phyloP scores from a whole-genome alignment of 139 green algal species.

The Auxenochlorella pyrenoidosa region DNA sequence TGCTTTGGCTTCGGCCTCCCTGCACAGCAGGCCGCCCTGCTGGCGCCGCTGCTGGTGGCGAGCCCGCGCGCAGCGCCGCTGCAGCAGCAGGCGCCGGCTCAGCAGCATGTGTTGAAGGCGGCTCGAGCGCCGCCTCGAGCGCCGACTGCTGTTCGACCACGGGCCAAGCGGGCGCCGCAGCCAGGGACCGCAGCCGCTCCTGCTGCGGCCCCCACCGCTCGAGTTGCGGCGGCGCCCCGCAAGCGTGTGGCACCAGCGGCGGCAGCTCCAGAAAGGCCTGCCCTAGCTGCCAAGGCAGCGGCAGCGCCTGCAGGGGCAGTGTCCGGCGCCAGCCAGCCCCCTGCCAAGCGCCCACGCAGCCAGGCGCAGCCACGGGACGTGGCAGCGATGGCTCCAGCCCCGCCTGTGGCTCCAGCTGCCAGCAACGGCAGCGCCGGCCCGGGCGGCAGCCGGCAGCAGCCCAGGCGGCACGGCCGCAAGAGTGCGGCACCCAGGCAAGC shows the following conservation, averaged over 20 bases:
- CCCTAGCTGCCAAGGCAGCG: neutral
- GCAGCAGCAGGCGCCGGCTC: neutral
- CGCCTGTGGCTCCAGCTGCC: neutral
- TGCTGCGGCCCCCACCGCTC: no score
- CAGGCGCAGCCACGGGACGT: no score
- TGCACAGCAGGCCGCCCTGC: neutral
- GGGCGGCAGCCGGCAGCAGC: neutral
- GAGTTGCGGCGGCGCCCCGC: no score
- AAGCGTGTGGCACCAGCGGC: neutral
- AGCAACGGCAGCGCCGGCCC: no score
- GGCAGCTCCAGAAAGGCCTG: neutral
- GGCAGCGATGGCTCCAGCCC: no score
- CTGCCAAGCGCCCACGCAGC: neutral
- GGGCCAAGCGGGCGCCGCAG: neutral
- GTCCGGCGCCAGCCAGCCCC: neutral
- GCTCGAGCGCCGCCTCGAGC: neutral
- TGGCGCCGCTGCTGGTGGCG: neutral
- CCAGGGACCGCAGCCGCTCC: neutral
- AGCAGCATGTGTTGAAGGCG: neutral
- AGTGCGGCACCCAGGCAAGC: neutral
- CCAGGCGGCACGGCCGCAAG: neutral
- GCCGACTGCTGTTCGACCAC: neutral
- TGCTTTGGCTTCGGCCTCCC: conserved; percentile 3
- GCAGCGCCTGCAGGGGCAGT: neutral
- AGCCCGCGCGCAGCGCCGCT: conserved; percentile 1